Evolutionary conservation across 257 asterid species (phyloP), one percentile per base, ranked within the genome.

Genomic region (Solanum rostratum): DNA sequence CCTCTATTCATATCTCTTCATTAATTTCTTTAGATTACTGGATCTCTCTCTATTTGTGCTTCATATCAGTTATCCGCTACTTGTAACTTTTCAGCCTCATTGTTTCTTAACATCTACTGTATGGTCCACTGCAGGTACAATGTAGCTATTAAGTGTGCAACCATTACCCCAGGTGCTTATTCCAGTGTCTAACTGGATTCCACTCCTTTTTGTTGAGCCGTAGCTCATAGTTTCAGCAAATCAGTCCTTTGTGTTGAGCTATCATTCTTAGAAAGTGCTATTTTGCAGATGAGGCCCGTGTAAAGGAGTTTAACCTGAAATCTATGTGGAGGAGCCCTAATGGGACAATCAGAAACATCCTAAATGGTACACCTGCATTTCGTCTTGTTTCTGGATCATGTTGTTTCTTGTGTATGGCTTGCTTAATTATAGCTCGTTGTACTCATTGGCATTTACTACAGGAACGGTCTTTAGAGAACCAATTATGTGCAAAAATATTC

Each of bases 381-480:
- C 22, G 50, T 2, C 46, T 78, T 50, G 27, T 49, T 50, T 78
- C 46, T 27, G 29, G 45, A 27, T 50, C 65, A 50, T 78, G 18
- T 50, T 50, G 29, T 78, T 19, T 50, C 46, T 50, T 78, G 16
- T 46, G 27, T 50, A 29, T 50, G 43, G 18, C 19, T 19, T 49
- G 11, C 63, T 78, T 78, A n/a, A 78, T 50, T 50, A 78, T 78
- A 78, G 29, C 63, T 52, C 9, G 2, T 50, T 78, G 45, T 46
- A 29, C 46, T 16, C 65, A 55, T 84, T 69, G 59, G 20, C 50
- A 81, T 78, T 71, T 19, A 20, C 24, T 86, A 66, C 90, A 97
- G 99, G 99, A 39, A 97, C 99, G 14, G 99, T 97, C 82, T 97
- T 97, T 84, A 95, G 98, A 88, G 99, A 97, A 76, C 99, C 99